phyloP scores from a whole-genome alignment of 108 stramenopile genomes.

The Nannochloropsis salina region DNA sequence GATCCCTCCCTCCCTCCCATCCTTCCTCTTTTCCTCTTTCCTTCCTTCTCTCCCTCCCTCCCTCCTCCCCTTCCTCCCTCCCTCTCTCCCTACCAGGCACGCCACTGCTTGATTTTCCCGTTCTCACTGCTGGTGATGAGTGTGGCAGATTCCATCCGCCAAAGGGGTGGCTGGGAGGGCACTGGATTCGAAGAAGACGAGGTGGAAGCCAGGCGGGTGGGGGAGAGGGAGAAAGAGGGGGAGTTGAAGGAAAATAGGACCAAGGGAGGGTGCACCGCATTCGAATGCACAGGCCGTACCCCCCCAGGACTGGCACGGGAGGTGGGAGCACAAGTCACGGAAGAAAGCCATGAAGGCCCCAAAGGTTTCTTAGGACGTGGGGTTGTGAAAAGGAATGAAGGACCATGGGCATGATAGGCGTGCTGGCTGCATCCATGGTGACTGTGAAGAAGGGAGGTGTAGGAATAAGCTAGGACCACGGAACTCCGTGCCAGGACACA shows the following conservation, averaged over 20 bases:
- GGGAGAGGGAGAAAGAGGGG: constrained; percentile 8
- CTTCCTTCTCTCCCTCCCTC: background rate
- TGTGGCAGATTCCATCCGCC: background rate
- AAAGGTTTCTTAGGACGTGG: no score
- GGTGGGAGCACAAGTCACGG: no score
- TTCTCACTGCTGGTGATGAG: background rate
- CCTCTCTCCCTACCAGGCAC: background rate
- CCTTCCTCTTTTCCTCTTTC: background rate
- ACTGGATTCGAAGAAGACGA: background rate
- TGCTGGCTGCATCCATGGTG: background rate
- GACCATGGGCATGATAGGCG: background rate
- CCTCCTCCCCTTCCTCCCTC: background rate
- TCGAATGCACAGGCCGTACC: no score
- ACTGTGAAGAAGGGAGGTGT: background rate
- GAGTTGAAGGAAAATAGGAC: background rate
- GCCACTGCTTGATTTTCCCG: background rate
- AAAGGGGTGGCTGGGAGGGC: background rate
- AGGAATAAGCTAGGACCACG: background rate
- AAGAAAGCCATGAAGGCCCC: no score
- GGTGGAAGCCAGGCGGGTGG: no score
- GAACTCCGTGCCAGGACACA: background rate
- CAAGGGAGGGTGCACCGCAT: no score
- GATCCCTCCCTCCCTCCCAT: background rate
- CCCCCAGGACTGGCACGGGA: no score
- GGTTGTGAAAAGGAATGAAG: no score